These are phyloP conservation scores for Diaporthe humulicola DNA, from an alignment of 2,329 filamentous ascomycete genomes.

Conservation along the genomic window DNA sequence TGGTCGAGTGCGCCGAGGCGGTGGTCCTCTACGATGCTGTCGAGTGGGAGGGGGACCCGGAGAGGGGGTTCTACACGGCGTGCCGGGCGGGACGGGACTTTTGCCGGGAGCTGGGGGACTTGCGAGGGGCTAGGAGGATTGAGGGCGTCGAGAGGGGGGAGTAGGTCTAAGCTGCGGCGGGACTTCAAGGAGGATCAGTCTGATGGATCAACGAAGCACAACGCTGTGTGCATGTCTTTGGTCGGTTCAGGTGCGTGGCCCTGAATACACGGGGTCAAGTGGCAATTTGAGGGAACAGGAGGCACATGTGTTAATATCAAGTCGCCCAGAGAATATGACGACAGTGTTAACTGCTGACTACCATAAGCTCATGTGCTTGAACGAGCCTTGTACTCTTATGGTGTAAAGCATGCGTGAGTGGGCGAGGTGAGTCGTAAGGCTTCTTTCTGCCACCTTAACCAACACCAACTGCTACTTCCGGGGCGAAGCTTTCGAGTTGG, in stretches of 20 bases:
- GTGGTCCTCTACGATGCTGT: conserved; percentile 44
- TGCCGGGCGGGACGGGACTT: conserved; percentile 34
- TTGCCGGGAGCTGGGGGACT: conserved; percentile 33
- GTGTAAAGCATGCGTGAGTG: background rate
- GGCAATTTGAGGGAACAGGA: too few relatives aligned
- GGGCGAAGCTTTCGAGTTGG: too few relatives aligned
- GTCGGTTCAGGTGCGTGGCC: background rate
- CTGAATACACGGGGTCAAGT: background rate
- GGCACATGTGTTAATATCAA: background rate
- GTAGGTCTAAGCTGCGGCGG: background rate
- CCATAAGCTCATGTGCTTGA: background rate
- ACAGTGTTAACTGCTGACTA: background rate
- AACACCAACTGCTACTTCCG: background rate
- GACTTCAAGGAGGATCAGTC: background rate
- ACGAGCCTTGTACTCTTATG: too few relatives aligned
- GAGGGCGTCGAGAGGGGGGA: background rate
- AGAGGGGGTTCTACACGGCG: conserved; percentile 29
- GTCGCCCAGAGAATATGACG: background rate
- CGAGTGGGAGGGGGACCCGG: conserved; percentile 39
- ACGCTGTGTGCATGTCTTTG: background rate
- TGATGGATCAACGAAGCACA: background rate
- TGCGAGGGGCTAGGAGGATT: conserved; percentile 19
- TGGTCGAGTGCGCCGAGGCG: conserved; percentile 49
- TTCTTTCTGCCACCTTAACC: background rate
- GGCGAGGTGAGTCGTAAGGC: background rate